Conservation (phyloP, 257 asterid species). For the Solanum paucissectum region DNA sequence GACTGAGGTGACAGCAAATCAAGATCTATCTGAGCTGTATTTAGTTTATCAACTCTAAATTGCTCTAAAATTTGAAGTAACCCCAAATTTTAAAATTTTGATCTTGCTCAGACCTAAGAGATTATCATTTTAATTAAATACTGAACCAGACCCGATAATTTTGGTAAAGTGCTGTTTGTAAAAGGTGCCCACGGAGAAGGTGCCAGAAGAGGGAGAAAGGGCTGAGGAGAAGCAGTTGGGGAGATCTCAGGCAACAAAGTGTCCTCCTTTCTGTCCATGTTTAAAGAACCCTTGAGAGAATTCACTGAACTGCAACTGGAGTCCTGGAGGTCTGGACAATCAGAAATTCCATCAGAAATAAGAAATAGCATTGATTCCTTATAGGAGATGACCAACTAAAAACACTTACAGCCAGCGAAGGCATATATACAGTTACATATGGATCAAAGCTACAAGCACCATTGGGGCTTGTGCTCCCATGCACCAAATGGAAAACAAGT, state of each 20-base stretch:
- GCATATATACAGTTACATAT: background rate
- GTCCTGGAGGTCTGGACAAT: conserved; percentile 42
- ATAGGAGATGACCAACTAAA: background rate
- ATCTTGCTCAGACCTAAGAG: background rate
- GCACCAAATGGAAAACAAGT: background rate
- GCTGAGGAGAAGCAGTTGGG: conserved; percentile 66
- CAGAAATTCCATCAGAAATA: conserved; percentile 4
- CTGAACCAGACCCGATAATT: conserved; percentile 69
- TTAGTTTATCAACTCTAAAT: background rate
- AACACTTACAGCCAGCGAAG: background rate
- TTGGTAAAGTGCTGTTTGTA: conserved; percentile 80
- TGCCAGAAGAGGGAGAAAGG: conserved; percentile 86
- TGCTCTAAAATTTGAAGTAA: background rate
- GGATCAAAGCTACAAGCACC: background rate
- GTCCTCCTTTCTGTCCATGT: conserved; percentile 32
- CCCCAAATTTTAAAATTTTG: background rate
- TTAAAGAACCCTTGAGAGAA: conserved; percentile 20
- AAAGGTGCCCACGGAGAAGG: conserved; percentile 95
- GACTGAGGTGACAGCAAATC: background rate
- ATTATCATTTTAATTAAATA: background rate
- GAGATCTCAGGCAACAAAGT: conserved; percentile 53
- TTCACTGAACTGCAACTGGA: conserved; percentile 18
- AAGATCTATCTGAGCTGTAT: background rate
- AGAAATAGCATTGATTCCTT: background rate
- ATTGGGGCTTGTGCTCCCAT: background rate